Percentiles rank a stretch among this genome's conserved stretches.
Evolutionary conservation across 2,329 filamentous ascomycete species (phyloP).

Genomic region (Cytospora leucostoma): DNA sequence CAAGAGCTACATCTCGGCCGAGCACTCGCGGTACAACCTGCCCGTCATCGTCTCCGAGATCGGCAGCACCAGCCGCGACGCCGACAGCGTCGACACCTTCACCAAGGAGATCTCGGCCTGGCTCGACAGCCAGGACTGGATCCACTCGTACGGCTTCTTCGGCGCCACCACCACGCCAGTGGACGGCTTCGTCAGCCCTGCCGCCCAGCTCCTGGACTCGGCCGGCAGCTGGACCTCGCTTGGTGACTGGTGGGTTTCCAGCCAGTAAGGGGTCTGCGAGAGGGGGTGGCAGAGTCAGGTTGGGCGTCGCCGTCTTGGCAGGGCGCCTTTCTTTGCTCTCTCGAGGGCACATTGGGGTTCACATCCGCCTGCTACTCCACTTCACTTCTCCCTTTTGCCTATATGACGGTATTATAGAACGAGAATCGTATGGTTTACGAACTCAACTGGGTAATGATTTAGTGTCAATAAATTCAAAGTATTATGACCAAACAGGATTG

Average conservation of each 20-base stretch:
- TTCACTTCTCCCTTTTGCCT: conserved; percentile 7
- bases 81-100: conserved; percentile 41
- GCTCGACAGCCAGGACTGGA: conserved; percentile 45
- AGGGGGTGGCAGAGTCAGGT: not conserved
- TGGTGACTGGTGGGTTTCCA: conserved; percentile 8
- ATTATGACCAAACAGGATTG: not conserved
- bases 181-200: conserved; percentile 48
- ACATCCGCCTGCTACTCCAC: conserved; percentile 7
- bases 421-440: conserved; percentile 12
- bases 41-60: conserved; percentile 46
- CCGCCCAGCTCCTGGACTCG: conserved; percentile 47
- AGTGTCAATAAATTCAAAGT: conserved; percentile 15
- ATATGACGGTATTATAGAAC: conserved; percentile 10
- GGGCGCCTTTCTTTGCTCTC: no score
- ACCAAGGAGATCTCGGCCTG: conserved; percentile 43
- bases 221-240: conserved; percentile 43
- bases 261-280: not conserved
- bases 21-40: conserved; percentile 40
- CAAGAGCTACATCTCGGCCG: conserved; percentile 40
- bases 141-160: conserved; percentile 48
- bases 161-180: conserved; percentile 45
- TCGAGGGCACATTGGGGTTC: not conserved
- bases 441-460: conserved; percentile 8
- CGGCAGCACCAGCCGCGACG: conserved; percentile 42
- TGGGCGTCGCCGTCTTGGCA: no score